Percentiles rank a stretch among this genome's conserved stretches.
Conservation (phyloP, 2,329 filamentous ascomycete genomes). For the Nothopassalora personata region DNA sequence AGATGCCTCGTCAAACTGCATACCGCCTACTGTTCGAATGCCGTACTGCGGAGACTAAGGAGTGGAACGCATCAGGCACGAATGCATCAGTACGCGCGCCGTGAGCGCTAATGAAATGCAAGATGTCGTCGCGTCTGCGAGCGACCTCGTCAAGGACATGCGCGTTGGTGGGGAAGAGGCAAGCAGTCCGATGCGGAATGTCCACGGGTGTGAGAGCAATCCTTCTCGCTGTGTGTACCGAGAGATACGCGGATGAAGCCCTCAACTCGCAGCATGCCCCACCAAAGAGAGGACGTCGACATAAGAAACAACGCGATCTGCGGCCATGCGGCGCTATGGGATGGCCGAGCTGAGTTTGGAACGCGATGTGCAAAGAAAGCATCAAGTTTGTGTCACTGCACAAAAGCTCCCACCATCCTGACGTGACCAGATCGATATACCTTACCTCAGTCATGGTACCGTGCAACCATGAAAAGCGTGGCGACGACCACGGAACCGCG, state of each 20-base stretch:
- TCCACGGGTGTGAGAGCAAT: background rate
- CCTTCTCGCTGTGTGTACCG: background rate
- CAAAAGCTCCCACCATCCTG: background rate
- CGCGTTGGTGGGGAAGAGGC: background rate
- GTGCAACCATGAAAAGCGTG: constrained; percentile 3
- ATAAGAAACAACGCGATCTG: constrained; percentile 30
- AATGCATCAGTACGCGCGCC: background rate
- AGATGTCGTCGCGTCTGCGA: background rate
- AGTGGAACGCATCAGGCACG: constrained; percentile 4
- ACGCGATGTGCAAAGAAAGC: constrained; percentile 8
- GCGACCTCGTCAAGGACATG: background rate
- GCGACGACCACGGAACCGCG: constrained; percentile 4
- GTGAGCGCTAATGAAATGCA: background rate
- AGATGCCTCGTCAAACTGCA: constrained; percentile 5
- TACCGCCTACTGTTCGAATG: background rate
- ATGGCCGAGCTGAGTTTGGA: constrained; percentile 18
- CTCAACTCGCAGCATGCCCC: constrained; percentile 16
- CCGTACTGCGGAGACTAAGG: constrained; percentile 2
- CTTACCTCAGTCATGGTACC: background rate
- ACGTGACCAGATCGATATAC: constrained; percentile 2
- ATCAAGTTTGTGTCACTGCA: constrained; percentile 9
- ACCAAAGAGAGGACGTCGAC: constrained; percentile 27
- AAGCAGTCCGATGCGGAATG: background rate
- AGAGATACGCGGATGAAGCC: background rate
- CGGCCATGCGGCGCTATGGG: constrained; percentile 28